Evolutionary conservation across 805 yeast genomes (phyloP).

Genomic region (Tetrapisispora phaffii): DNA sequence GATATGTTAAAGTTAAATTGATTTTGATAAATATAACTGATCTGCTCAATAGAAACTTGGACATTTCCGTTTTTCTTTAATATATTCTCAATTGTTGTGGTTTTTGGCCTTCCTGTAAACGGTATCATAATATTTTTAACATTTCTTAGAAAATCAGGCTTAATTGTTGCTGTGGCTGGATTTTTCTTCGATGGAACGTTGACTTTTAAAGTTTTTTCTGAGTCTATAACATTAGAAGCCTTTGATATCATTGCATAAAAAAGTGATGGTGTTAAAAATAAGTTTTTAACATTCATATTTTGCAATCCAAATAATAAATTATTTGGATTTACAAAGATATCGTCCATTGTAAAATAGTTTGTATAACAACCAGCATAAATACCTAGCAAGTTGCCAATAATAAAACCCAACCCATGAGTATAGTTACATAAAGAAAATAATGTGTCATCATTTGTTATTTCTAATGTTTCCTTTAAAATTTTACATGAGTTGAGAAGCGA

Average conservation of each 20-base stretch:
- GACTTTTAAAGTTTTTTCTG: neutral
- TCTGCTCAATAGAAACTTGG: constrained; percentile 53
- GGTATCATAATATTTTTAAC: constrained; percentile 79
- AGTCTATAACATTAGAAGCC: constrained; percentile 39
- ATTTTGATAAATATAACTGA: constrained; percentile 72
- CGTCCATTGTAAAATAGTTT: constrained; percentile 65
- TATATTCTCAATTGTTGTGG: constrained; percentile 45
- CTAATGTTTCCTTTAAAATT: constrained; percentile 85
- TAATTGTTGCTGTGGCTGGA: constrained; percentile 10
- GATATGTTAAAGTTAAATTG: constrained; percentile 74
- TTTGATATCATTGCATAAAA: constrained; percentile 61
- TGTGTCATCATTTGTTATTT: constrained; percentile 59
- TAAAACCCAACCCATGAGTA: constrained; percentile 75
- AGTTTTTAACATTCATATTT: constrained; percentile 73
- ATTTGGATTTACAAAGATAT: constrained; percentile 64
- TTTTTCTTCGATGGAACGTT: constrained; percentile 2
- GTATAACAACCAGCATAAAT: constrained; percentile 82
- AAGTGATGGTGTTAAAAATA: constrained; percentile 77
- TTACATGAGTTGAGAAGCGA: constrained; percentile 72
- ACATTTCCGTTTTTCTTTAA: constrained; percentile 55
- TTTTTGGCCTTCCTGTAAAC: constrained; percentile 64
- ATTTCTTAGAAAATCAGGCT: constrained; percentile 36
- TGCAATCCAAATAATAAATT: constrained; percentile 62
- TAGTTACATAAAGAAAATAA: constrained; percentile 82
- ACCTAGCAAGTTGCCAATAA: constrained; percentile 78